These are phyloP conservation scores for Lentithecium fluviatile DNA, from an alignment of 495 filamentous ascomycete genomes.

Conservation along the genomic window DNA sequence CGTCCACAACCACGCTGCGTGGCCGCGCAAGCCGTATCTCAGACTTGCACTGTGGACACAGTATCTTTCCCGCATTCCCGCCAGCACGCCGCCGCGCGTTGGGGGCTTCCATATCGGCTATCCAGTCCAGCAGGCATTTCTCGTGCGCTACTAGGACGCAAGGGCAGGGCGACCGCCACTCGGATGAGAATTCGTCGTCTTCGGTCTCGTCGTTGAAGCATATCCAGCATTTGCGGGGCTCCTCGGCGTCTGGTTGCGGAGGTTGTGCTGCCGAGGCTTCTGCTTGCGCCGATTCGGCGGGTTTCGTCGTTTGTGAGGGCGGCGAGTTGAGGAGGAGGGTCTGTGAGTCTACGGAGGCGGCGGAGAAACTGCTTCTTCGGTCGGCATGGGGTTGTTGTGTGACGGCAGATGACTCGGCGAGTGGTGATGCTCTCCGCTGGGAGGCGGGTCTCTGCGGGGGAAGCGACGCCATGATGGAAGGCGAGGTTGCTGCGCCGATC, in stretches of 20 bases:
- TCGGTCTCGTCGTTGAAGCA: slow-evolving; percentile 86
- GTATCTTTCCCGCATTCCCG: slow-evolving; percentile 53
- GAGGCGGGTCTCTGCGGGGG: slow-evolving; percentile 32
- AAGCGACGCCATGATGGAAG: slow-evolving; percentile 34
- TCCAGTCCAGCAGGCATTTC: slow-evolving; percentile 84
- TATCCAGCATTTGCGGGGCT: slow-evolving; percentile 81
- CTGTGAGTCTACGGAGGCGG: slow-evolving; percentile 39
- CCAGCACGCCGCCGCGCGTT: slow-evolving; percentile 52
- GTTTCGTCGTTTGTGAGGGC: neutral
- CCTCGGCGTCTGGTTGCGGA: slow-evolving; percentile 29
- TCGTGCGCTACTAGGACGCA: slow-evolving; percentile 91
- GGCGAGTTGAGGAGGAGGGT: slow-evolving; percentile 40
- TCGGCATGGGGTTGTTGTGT: slow-evolving; percentile 17
- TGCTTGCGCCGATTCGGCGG: neutral
- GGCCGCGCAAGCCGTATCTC: slow-evolving; percentile 73
- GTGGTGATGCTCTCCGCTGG: slow-evolving; percentile 22
- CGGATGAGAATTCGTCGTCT: slow-evolving; percentile 60
- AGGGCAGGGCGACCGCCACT: slow-evolving; percentile 84
- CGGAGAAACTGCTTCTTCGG: slow-evolving; percentile 34
- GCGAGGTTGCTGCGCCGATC: neutral
- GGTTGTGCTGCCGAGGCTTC: neutral
- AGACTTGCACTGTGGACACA: slow-evolving; percentile 85
- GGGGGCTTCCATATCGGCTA: slow-evolving; percentile 74
- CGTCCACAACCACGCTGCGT: slow-evolving; percentile 62
- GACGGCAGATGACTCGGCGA: slow-evolving; percentile 10